Conservation (phyloP, 2,329 filamentous ascomycete species). For the Dothideomycetes sp. region DNA sequence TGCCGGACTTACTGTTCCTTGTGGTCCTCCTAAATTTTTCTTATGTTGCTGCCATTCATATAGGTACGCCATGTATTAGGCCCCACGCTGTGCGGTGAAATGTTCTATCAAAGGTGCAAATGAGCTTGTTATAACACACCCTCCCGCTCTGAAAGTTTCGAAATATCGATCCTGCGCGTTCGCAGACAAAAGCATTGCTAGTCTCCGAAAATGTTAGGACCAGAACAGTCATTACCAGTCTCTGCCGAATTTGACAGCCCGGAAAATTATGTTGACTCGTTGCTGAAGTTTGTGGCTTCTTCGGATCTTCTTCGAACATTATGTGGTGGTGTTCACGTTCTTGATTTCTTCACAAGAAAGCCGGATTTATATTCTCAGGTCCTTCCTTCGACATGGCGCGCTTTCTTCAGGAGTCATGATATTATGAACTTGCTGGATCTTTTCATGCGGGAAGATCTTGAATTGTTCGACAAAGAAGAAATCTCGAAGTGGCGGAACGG, state of each 20-base stretch:
- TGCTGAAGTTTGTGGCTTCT: conserved; percentile 65
- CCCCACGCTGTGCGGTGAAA: too few relatives aligned
- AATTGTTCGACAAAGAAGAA: conserved; percentile 22
- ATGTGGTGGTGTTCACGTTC: conserved; percentile 93
- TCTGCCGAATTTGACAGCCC: conserved; percentile 53
- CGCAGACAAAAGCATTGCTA: neutral
- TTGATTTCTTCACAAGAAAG: conserved; percentile 86
- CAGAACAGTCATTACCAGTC: conserved; percentile 52
- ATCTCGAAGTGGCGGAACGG: conserved; percentile 30
- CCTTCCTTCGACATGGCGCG: conserved; percentile 69
- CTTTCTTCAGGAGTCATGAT: conserved; percentile 60
- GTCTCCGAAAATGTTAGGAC: conserved; percentile 28
- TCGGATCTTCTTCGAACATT: conserved; percentile 72
- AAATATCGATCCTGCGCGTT: too few relatives aligned
- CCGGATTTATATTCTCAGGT: conserved; percentile 72
- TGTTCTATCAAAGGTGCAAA: too few relatives aligned
- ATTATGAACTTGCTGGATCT: conserved; percentile 71
- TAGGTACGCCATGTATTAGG: too few relatives aligned
- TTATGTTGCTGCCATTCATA: too few relatives aligned
- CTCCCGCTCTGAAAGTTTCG: too few relatives aligned
- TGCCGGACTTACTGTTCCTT: too few relatives aligned
- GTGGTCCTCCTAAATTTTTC: too few relatives aligned
- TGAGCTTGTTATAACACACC: too few relatives aligned
- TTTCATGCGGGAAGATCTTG: conserved; percentile 66
- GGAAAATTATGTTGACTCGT: conserved; percentile 67